Conservation (phyloP, 495 filamentous ascomycete species). For the Astrothelium subdiscretum region DNA sequence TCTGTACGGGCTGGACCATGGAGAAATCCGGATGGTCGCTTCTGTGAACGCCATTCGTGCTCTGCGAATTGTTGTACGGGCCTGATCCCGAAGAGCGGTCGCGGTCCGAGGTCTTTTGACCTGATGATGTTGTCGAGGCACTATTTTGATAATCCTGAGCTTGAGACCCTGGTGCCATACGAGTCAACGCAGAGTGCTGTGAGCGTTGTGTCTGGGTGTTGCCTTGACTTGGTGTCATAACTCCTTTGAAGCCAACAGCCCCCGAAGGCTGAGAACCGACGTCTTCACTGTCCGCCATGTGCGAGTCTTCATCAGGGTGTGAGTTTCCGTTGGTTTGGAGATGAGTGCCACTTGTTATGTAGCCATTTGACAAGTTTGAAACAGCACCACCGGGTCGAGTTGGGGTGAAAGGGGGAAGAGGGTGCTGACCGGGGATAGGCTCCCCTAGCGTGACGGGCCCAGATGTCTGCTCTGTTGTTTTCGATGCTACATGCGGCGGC, state of each 20-base stretch:
- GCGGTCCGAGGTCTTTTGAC: constrained; percentile 46
- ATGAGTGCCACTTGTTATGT: constrained; percentile 37
- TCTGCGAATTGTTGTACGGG: constrained; percentile 46
- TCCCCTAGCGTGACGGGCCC: constrained; percentile 54
- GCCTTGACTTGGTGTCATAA: constrained; percentile 20
- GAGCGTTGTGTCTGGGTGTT: constrained; percentile 43
- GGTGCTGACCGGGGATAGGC: constrained; percentile 31
- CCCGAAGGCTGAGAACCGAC: constrained; percentile 34
- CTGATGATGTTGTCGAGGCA: constrained; percentile 60
- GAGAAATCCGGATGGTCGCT: constrained; percentile 27
- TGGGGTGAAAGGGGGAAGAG: constrained; percentile 42
- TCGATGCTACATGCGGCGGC: constrained; percentile 38
- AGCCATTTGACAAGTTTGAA: constrained; percentile 36
- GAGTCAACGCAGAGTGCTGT: constrained; percentile 61
- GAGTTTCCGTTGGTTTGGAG: constrained; percentile 57
- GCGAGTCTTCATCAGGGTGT: constrained; percentile 43
- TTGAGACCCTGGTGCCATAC: constrained; percentile 64
- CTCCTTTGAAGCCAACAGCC: constrained; percentile 24
- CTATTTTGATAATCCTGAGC: constrained; percentile 68
- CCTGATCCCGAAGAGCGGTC: constrained; percentile 30
- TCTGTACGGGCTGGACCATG: constrained; percentile 16
- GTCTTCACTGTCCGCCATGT: constrained; percentile 48
- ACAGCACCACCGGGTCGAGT: constrained; percentile 36
- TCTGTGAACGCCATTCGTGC: constrained; percentile 40
- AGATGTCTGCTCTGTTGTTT: constrained; percentile 30